These are phyloP conservation scores for Prunus campanulata DNA, from an alignment of 306 rosid genomes.

Conservation along the genomic window DNA sequence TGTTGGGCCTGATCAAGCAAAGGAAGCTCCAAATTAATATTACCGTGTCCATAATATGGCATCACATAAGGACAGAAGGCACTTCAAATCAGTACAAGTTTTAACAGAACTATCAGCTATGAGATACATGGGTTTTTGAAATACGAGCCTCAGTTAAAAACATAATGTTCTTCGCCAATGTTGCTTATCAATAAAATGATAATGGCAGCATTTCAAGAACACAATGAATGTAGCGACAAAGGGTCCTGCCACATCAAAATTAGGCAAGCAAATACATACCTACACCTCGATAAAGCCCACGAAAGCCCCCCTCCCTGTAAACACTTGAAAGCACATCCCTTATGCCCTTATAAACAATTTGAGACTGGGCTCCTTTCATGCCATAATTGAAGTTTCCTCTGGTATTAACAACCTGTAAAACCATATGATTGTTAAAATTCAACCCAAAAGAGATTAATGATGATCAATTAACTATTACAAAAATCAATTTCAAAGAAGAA, in stretches of 20 bases:
- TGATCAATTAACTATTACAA: neutral
- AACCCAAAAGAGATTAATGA: neutral
- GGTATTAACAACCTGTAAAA: conserved; percentile 55
- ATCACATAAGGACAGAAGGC: neutral
- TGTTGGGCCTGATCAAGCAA: conserved; percentile 70
- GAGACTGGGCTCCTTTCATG: conserved; percentile 41
- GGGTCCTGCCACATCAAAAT: conserved; percentile 3
- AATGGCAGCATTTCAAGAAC: neutral
- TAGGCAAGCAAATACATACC: conserved; percentile 46
- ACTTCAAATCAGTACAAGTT: neutral
- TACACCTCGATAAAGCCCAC: conserved; percentile 84
- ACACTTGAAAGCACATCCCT: conserved; percentile 69
- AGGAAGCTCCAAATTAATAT: neutral
- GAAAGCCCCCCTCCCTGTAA: conserved; percentile 74
- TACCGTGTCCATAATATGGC: neutral
- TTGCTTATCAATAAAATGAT: neutral
- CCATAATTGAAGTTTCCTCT: conserved; percentile 42
- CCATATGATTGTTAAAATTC: neutral
- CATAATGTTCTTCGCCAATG: neutral
- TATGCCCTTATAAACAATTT: conserved; percentile 53
- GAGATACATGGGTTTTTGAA: neutral
- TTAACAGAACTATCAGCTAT: neutral
- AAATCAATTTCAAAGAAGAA: neutral
- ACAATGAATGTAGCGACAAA: neutral
- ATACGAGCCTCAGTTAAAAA: neutral